Percentiles rank a stretch among this genome's conserved stretches.
Evolutionary conservation across 2,329 filamentous ascomycete species (phyloP).

Genomic region (Talaromyces sp.): DNA sequence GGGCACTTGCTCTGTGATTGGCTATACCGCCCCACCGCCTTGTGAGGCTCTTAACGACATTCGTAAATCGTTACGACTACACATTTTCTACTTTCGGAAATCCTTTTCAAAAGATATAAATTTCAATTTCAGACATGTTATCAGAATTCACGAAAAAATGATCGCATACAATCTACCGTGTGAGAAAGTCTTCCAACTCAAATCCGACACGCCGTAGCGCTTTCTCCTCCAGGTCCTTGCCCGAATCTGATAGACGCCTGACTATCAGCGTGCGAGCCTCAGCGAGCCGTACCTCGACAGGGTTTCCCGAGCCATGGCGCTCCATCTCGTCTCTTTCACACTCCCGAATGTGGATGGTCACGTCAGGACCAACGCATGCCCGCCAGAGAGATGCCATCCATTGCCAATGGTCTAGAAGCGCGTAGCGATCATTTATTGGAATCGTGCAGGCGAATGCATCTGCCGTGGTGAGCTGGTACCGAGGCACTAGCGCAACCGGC

Average conservation of each 20-base stretch:
- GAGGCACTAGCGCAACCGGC: constrained; percentile 70
- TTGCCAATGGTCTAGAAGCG: constrained; percentile 88
- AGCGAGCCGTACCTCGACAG: constrained; percentile 53
- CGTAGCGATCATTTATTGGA: constrained; percentile 71
- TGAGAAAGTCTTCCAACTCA: constrained; percentile 72
- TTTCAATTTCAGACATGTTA: neutral
- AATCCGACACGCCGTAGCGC: constrained; percentile 73
- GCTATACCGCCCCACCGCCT: neutral
- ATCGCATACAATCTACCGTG: constrained; percentile 32
- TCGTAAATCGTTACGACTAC: neutral
- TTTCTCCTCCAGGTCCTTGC: constrained; percentile 56
- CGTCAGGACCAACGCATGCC: constrained; percentile 73
- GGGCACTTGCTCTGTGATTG: neutral
- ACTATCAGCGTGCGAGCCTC: constrained; percentile 50
- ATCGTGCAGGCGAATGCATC: constrained; percentile 70
- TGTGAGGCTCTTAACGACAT: neutral
- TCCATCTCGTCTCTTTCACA: constrained; percentile 37
- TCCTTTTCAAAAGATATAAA: neutral
- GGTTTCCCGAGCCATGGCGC: constrained; percentile 33
- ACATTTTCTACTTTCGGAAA: neutral
- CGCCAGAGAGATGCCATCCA: constrained; percentile 96
- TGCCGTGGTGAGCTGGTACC: constrained; percentile 74
- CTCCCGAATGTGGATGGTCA: constrained; percentile 42
- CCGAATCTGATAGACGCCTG: constrained; percentile 33
- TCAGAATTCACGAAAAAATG: neutral